A percentile compares a stretch with the other conserved stretches of the same genome.
Evolutionary conservation across 495 filamentous ascomycete species (phyloP).

Genomic region (Coniosporium apollinis): DNA sequence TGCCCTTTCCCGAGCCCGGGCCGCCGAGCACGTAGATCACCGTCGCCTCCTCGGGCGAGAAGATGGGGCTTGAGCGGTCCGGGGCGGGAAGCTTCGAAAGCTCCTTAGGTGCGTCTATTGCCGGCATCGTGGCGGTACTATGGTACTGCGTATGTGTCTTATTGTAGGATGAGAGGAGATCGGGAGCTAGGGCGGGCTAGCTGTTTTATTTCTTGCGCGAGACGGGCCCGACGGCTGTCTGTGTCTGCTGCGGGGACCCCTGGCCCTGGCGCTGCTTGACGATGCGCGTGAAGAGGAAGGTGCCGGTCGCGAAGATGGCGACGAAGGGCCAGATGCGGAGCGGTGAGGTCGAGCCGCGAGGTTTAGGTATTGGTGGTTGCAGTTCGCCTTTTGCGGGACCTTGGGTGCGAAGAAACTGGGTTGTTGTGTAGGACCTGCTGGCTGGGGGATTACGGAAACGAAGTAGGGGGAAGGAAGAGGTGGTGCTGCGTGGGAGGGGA

Average conservation of each 20-base stretch:
- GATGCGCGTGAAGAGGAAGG: constrained; percentile 43
- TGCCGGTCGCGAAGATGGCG: constrained; percentile 39
- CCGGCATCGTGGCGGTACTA: constrained; percentile 22
- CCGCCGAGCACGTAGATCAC: constrained; percentile 79
- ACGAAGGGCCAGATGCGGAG: constrained; percentile 53
- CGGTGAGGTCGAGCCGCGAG: constrained; percentile 15
- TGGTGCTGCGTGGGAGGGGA: too few species aligned
- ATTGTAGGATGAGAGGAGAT: constrained; percentile 10
- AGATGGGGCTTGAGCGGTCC: constrained; percentile 47
- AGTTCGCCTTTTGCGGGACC: too few species aligned
- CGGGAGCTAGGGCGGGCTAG: constrained; percentile 8
- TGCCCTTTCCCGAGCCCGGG: constrained; percentile 64
- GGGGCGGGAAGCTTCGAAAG: constrained; percentile 32
- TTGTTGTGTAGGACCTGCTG: too few species aligned
- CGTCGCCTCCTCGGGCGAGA: constrained; percentile 61
- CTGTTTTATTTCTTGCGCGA: neutral
- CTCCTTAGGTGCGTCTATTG: constrained; percentile 25
- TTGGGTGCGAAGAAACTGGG: too few species aligned
- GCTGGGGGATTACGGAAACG: too few species aligned
- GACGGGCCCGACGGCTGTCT: constrained; percentile 5
- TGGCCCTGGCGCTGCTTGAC: constrained; percentile 40
- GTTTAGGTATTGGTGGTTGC: neutral
- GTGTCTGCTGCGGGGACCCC: constrained; percentile 6
- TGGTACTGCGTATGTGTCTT: constrained; percentile 5
- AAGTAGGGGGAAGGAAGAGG: too few species aligned